Evolutionary conservation across 129 eudicot species (phyloP).

Genomic region (Chrysanthemum seticuspe): DNA sequence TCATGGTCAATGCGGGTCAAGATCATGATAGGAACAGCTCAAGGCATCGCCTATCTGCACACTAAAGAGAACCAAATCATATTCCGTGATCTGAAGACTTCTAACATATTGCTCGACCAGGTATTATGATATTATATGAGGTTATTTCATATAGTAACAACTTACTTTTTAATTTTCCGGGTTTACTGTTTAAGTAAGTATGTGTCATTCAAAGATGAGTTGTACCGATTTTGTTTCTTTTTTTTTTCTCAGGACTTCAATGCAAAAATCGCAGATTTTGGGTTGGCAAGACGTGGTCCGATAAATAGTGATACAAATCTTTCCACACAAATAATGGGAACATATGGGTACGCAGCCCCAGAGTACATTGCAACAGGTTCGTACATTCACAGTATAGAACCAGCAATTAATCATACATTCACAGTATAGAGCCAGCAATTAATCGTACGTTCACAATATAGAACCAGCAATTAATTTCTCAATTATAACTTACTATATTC

Average conservation of each 20-base stretch:
- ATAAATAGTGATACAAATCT: constrained; percentile 30
- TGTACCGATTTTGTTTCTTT: no score
- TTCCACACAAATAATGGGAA: constrained; percentile 31
- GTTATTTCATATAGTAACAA: no score
- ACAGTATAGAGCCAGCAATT: background rate
- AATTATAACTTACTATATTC: background rate
- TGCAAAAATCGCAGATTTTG: constrained; percentile 46
- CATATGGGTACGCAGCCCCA: constrained; percentile 45
- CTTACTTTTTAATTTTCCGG: no score
- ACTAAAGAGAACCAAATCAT: constrained; percentile 18
- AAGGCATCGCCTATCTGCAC: constrained; percentile 29
- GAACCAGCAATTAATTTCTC: no score
- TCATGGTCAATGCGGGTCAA: constrained; percentile 33
- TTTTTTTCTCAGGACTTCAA: constrained; percentile 28
- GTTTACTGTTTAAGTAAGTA: no score
- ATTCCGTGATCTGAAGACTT: constrained; percentile 33
- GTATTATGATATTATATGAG: background rate
- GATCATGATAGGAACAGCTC: constrained; percentile 33
- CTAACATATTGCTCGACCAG: background rate
- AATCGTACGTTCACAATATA: background rate
- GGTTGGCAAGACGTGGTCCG: constrained; percentile 39
- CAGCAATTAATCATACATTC: background rate
- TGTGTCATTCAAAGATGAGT: no score
- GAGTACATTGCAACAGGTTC: constrained; percentile 42
- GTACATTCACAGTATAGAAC: background rate